Conservation (phyloP, 140 eudicot species). For the Flaveria floridana region DNA sequence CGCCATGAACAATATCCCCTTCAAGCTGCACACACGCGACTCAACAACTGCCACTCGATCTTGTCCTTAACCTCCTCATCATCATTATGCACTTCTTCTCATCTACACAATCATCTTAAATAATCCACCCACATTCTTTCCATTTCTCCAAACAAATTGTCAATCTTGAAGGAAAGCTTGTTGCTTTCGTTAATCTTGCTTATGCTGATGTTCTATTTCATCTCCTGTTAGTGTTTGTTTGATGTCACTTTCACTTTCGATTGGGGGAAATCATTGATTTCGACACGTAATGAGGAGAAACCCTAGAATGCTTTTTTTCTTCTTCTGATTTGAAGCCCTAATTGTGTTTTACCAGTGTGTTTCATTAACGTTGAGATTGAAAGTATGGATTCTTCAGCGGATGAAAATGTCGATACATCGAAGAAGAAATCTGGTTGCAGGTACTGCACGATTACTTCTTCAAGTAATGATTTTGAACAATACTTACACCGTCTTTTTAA, state of each 20-base stretch:
- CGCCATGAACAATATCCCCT: conserved; percentile 21
- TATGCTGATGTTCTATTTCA: neutral
- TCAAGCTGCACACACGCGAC: conserved; percentile 30
- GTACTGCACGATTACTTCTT: conserved; percentile 16
- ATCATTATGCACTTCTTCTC: conserved; percentile 1
- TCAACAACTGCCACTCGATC: conserved; percentile 16
- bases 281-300: neutral
- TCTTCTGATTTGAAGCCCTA: too few relatives aligned
- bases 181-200: neutral
- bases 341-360: too few relatives aligned
- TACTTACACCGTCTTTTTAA: too few relatives aligned
- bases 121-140: neutral
- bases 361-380: conserved; percentile 10
- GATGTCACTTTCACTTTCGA: neutral
- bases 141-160: neutral
- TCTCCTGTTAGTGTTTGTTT: neutral
- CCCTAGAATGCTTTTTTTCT: too few relatives aligned
- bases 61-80: conserved; percentile 22
- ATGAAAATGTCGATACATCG: conserved; percentile 5
- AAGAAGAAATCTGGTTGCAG: conserved; percentile 37
- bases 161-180: neutral
- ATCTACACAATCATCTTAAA: conserved; percentile 12
- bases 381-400: conserved; percentile 27
- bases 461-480: neutral
- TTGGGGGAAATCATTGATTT: conserved; percentile 2